Conservation (phyloP, 106 monocot genomes). For the Platanthera zijinensis region DNA sequence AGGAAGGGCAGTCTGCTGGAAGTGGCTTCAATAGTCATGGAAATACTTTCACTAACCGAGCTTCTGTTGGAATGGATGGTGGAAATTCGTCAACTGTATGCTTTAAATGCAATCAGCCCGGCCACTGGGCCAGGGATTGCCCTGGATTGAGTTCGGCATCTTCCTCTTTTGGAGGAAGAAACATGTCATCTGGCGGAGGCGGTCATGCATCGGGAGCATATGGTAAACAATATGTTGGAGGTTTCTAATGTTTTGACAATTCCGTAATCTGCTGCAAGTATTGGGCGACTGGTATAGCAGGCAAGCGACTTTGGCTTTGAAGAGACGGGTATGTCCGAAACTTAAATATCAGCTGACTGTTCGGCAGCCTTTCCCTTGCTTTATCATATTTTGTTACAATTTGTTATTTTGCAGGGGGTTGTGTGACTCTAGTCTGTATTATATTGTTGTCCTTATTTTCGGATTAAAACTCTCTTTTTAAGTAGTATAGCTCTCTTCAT, state of each 20-base stretch:
- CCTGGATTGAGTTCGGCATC: constrained; percentile 22
- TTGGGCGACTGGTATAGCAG: too few relatives aligned
- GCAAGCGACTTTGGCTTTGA: too few relatives aligned
- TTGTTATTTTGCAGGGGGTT: too few relatives aligned
- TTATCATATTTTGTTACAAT: too few relatives aligned
- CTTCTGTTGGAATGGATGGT: constrained; percentile 15
- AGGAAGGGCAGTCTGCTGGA: constrained; percentile 20
- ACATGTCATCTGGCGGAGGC: not conserved
- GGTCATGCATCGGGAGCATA: not conserved
- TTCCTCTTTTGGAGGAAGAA: constrained; percentile 1
- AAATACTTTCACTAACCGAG: constrained; percentile 19
- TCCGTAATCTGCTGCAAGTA: too few relatives aligned
- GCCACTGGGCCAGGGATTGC: constrained; percentile 84
- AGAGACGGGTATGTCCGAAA: too few relatives aligned
- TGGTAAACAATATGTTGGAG: constrained; percentile 7
- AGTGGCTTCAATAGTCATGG: constrained; percentile 26
- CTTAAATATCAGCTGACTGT: too few relatives aligned
- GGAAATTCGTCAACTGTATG: constrained; percentile 30
- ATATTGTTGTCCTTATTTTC: too few relatives aligned
- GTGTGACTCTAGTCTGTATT: too few relatives aligned
- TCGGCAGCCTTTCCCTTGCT: too few relatives aligned
- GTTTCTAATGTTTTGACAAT: not conserved
- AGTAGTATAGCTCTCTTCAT: too few relatives aligned
- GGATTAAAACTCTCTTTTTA: too few relatives aligned
- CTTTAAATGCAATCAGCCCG: constrained; percentile 74